Base-by-base conservation (phyloP, 176 grass and related monocot species). In the Rhynchospora breviuscula region DNA sequence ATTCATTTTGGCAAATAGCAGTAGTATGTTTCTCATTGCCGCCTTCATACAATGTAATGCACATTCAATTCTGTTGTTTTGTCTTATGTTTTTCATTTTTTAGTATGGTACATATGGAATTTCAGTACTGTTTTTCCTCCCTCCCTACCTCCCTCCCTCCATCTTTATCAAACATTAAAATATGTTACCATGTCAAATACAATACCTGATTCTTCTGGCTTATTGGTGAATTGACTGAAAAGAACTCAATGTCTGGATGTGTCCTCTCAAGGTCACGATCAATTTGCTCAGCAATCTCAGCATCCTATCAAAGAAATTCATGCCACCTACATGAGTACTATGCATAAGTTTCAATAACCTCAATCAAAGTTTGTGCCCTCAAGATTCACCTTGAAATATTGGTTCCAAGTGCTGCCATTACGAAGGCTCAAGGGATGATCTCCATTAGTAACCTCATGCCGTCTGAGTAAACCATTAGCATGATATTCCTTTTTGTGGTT, bases 1-100 rank as follows among this genome's bases (percentile, higher is more conserved):
- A 88, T 98, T 93, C 72, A 98, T 84, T 93, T 94, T 95, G 83
- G 95, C 92, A 86, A 90, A 98, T 57, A 98, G 89, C 76, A 95
- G 90, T 62, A 98, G 89, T 87, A 98, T 95, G 61, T 89, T 83
- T 88, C 88, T 95, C 87, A 98, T 83, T 81, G 90, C 89, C 82
- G 91, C 92, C 95, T 98, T 67, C 89, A 26, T 63, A 65, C 33
- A 79, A 86, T 8, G 31, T 82, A 88, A 47, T 58, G 40, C 74
- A 49, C 75, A 81, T 59, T 84, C 31, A 88, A 26, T 23, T 75
- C 47, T 3, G 21, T 75, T 69, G 1, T 63, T 63, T 23, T 63
- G 23, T 60, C 46, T 84, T 73, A 2, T 22, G 2, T 6, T 12
- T 22, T 61, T 80, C 44, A 26, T 69, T 18, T 17, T 51, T 29